Percentiles rank a stretch among this genome's conserved stretches.
These are phyloP conservation scores for Grigorovia yakushimaensis DNA, from an alignment of 805 yeast genomes.

Conservation along the genomic window DNA sequence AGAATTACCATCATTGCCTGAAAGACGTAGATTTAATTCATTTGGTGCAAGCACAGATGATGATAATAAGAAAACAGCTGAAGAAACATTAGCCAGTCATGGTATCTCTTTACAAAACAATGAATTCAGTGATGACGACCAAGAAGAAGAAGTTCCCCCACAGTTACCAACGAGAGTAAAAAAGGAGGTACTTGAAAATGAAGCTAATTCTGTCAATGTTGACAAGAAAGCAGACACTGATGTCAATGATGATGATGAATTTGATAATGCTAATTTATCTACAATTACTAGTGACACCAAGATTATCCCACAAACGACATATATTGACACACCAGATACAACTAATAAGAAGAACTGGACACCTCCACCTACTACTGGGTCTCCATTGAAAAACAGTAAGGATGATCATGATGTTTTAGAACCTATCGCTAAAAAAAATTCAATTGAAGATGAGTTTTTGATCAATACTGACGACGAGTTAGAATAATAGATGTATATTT, in stretches of 20 bases:
- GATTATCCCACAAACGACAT: constrained; percentile 24
- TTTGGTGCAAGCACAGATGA: constrained; percentile 26
- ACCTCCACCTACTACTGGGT: constrained; percentile 1
- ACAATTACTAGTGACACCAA: constrained; percentile 10
- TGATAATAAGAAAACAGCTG: constrained; percentile 6
- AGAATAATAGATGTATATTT: too few relatives aligned
- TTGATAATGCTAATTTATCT: constrained; percentile 4
- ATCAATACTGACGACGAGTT: constrained; percentile 27
- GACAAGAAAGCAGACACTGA: constrained; percentile 1
- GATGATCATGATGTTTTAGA: constrained; percentile 9
- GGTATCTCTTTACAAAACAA: constrained; percentile 25
- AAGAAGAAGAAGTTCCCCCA: constrained; percentile 24
- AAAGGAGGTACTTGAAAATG: neutral
- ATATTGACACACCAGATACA: constrained; percentile 26
- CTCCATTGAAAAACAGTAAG: constrained; percentile 2
- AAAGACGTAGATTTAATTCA: constrained; percentile 24
- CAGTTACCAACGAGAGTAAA: constrained; percentile 22
- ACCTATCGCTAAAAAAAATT: neutral
- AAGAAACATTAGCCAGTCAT: constrained; percentile 23
- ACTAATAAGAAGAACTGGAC: constrained; percentile 14
- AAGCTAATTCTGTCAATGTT: neutral
- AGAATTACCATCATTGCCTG: constrained; percentile 8
- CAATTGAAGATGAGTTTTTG: constrained; percentile 20
- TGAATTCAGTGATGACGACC: constrained; percentile 22
- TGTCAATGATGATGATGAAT: neutral